Evolutionary conservation across 805 yeast species (phyloP).

Genomic region (Clavispora vitiphila): DNA sequence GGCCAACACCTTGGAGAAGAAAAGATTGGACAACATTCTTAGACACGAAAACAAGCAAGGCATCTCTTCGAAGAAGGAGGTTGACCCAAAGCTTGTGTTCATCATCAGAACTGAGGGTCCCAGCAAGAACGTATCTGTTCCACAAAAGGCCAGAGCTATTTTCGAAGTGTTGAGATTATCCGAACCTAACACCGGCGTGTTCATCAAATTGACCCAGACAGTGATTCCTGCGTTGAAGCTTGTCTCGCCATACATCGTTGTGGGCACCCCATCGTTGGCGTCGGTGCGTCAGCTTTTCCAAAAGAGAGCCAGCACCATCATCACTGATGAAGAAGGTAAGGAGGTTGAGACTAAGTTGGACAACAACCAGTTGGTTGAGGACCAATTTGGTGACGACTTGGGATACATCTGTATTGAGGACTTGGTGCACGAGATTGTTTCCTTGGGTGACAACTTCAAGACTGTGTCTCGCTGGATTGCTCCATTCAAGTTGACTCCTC

Average conservation of each 20-base stretch:
- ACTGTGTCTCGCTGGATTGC: conserved; percentile 55
- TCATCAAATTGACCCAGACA: conserved; percentile 57
- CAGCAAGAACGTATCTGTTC: conserved; percentile 54
- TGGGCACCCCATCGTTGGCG: conserved; percentile 69
- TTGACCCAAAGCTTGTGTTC: conserved; percentile 45
- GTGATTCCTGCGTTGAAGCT: conserved; percentile 61
- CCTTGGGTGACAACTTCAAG: conserved; percentile 63
- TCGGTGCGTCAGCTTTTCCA: conserved; percentile 70
- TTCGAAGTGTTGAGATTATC: conserved; percentile 57
- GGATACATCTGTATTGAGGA: conserved; percentile 81
- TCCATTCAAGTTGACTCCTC: conserved; percentile 67
- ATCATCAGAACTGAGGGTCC: conserved; percentile 65
- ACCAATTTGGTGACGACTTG: conserved; percentile 49
- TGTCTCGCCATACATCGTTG: conserved; percentile 66
- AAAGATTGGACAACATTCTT: conserved; percentile 60
- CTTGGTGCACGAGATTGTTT: conserved; percentile 62
- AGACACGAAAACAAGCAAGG: conserved; percentile 39
- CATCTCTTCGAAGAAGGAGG: conserved; percentile 13
- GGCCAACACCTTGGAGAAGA: conserved; percentile 62
- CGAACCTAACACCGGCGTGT: conserved; percentile 63
- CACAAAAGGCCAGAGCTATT: conserved; percentile 56
- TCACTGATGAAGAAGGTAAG: conserved; percentile 20
- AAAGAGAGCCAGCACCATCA: conserved; percentile 62
- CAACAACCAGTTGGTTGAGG: conserved; percentile 73
- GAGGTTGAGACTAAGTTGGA: conserved; percentile 48